Percentiles rank a stretch among this genome's conserved stretches.
These are phyloP conservation scores for Choanephora cucurbitarum DNA, from an alignment of 371 early-diverging fungal species.

Conservation along the genomic window DNA sequence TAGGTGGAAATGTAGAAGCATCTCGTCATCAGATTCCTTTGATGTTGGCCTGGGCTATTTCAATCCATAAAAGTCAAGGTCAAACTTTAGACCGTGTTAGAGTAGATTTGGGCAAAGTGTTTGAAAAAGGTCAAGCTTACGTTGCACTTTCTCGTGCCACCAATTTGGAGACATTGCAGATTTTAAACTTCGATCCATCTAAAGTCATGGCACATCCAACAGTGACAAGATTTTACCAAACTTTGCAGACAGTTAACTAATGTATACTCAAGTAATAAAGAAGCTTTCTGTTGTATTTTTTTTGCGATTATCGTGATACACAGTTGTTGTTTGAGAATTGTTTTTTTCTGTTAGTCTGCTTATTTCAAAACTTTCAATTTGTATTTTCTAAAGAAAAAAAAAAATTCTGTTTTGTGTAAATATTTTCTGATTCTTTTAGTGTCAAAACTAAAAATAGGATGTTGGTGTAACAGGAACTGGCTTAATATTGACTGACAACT, in stretches of 20 bases:
- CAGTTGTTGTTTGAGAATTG: too few species aligned
- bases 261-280: too few species aligned
- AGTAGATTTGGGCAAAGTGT: slow-evolving; percentile 79
- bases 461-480: too few species aligned
- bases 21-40: slow-evolving; percentile 67
- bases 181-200: slow-evolving; percentile 68
- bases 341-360: too few species aligned
- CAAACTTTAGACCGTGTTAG: slow-evolving; percentile 85
- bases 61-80: slow-evolving; percentile 94
- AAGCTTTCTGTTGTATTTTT: too few species aligned
- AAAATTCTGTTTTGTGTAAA: too few species aligned
- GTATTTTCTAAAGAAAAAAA: too few species aligned
- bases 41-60: slow-evolving; percentile 68
- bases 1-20: slow-evolving; percentile 27
- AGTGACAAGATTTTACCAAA: slow-evolving; percentile 65
- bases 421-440: too few species aligned
- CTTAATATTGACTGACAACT: too few species aligned
- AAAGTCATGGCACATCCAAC: slow-evolving; percentile 78
- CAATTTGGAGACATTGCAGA: slow-evolving; percentile 65
- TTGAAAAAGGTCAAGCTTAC: slow-evolving; percentile 92
- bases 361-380: too few species aligned
- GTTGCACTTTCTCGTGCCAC: slow-evolving; percentile 89
- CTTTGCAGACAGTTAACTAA: slow-evolving; percentile 14
- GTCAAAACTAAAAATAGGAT: too few species aligned
- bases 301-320: too few species aligned